Evolutionary conservation across 495 filamentous ascomycete species (phyloP).

Genomic region (Mycothermus thermophilus): DNA sequence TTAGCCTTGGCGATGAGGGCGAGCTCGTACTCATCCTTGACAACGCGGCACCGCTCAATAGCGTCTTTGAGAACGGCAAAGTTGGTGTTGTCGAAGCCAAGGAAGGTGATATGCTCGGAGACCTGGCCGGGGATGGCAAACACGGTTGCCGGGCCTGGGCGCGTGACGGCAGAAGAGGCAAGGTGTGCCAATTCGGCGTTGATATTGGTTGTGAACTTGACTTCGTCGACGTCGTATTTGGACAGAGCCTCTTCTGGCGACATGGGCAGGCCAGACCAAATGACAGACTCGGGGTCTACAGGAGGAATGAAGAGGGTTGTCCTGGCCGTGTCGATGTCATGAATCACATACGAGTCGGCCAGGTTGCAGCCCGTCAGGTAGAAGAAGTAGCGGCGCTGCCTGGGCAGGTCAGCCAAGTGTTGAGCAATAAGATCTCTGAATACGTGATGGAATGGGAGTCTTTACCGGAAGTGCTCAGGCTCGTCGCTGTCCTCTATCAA

Average conservation of each 20-base stretch:
- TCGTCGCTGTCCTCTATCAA: slow-evolving; percentile 76
- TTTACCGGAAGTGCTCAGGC: slow-evolving; percentile 63
- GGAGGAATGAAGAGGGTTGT: slow-evolving; percentile 89
- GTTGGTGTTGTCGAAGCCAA: slow-evolving; percentile 49
- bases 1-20: slow-evolving; percentile 75
- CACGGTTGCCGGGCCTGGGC: slow-evolving; percentile 32
- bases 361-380: slow-evolving; percentile 82
- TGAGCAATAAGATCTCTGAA: no score
- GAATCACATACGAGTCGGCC: slow-evolving; percentile 68
- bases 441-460: no score
- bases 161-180: slow-evolving; percentile 18
- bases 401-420: slow-evolving; percentile 17
- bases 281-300: slow-evolving; percentile 75
- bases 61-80: slow-evolving; percentile 50
- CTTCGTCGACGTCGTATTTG: slow-evolving; percentile 72
- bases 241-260: slow-evolving; percentile 56
- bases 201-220: slow-evolving; percentile 53
- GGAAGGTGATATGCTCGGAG: slow-evolving; percentile 47
- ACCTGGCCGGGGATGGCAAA: slow-evolving; percentile 63
- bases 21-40: slow-evolving; percentile 77
- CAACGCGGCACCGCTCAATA: slow-evolving; percentile 62
- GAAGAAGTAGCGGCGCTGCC: slow-evolving; percentile 87
- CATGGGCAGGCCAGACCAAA: slow-evolving; percentile 87
- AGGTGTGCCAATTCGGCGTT: slow-evolving; percentile 45
- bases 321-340: slow-evolving; percentile 56